Evolutionary conservation across 1,139 yeast species (phyloP).

Genomic region (Yamadazyma triangularis): DNA sequence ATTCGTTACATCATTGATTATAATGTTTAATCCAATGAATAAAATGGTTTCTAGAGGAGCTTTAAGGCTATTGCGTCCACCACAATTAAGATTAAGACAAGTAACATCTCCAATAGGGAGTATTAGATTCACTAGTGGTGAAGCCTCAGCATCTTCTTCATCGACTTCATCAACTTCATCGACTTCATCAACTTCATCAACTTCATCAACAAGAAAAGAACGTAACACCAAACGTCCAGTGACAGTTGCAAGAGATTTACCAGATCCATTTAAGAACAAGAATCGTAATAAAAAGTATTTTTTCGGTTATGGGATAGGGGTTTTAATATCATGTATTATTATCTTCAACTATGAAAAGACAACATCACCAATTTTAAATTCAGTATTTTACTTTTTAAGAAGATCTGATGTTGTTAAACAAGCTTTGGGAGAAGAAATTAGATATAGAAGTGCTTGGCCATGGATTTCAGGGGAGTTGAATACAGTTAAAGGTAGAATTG

Average conservation of each 20-base stretch:
- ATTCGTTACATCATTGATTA: no score
- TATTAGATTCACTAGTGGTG: no score
- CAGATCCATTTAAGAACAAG: slow-evolving; percentile 65
- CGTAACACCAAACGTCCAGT: background rate
- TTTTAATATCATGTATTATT: slow-evolving; percentile 60
- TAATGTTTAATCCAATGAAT: no score
- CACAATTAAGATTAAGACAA: no score
- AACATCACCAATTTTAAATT: slow-evolving; percentile 79
- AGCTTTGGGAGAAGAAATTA: slow-evolving; percentile 69
- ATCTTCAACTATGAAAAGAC: slow-evolving; percentile 92
- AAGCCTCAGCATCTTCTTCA: no score
- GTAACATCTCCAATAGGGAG: no score
- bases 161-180: no score
- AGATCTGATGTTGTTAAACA: slow-evolving; percentile 67
- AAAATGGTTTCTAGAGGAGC: no score
- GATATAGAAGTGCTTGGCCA: slow-evolving; percentile 68
- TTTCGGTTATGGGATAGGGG: slow-evolving; percentile 56
- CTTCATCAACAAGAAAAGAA: background rate
- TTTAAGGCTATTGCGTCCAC: no score
- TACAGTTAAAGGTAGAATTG: slow-evolving; percentile 76
- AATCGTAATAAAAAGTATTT: slow-evolving; percentile 52
- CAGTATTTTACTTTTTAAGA: slow-evolving; percentile 82
- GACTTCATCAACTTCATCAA: no score
- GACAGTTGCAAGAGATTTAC: slow-evolving; percentile 60
- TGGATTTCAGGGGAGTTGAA: slow-evolving; percentile 88